Evolutionary conservation across 106 monocot species (phyloP).

Genomic region (Iris macrosiphon): DNA sequence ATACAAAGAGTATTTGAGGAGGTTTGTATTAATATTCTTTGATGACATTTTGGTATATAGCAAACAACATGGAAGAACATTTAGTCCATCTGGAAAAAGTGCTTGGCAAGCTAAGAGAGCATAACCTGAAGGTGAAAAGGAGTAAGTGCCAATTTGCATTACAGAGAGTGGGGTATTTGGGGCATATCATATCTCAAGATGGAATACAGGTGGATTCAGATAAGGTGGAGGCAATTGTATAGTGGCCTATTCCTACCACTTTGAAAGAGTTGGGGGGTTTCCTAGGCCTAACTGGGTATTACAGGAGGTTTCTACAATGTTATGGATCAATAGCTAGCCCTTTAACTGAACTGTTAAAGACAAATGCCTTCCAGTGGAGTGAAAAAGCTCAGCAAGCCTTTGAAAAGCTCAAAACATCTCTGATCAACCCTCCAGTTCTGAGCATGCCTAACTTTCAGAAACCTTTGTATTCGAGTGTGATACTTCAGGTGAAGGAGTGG

Average conservation of each 20-base stretch:
- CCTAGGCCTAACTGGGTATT: conserved; percentile 1
- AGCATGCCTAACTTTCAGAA: not conserved
- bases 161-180: not conserved
- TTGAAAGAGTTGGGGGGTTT: not conserved
- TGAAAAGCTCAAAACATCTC: not conserved
- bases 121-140: not conserved
- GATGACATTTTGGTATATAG: conserved; percentile 11
- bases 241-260: not conserved
- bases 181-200: not conserved
- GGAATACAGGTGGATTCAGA: not conserved
- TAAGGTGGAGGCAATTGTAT: not conserved
- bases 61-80: not conserved
- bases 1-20: not conserved
- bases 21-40: not conserved
- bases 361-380: not conserved
- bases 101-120: not conserved
- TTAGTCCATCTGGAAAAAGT: not conserved
- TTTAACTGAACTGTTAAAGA: not conserved
- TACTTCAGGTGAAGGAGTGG: not conserved
- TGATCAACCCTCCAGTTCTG: not conserved
- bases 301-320: not conserved
- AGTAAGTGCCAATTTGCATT: not conserved
- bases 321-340: not conserved
- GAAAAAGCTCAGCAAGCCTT: not conserved
- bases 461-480: conserved; percentile 4